These are phyloP conservation scores for Vaccinium vitisidaea DNA, from an alignment of 148 eudicot genomes.

Conservation along the genomic window DNA sequence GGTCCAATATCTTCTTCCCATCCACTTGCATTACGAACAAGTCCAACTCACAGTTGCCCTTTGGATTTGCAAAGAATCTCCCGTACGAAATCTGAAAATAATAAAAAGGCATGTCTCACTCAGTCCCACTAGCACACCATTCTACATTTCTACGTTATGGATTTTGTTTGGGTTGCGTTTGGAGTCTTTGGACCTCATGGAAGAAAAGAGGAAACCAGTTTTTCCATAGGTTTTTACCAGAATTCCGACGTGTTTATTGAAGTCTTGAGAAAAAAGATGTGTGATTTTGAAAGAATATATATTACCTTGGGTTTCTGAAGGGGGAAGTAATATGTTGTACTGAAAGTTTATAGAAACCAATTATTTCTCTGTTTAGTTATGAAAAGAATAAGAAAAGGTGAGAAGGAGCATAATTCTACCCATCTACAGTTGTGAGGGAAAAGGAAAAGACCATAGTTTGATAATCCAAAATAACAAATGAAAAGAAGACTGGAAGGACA, in stretches of 20 bases:
- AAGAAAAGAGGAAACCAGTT: not conserved
- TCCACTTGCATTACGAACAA: conserved; percentile 57
- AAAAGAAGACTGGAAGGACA: not conserved
- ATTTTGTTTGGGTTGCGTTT: not conserved
- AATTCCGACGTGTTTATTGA: not conserved
- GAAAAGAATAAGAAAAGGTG: not conserved
- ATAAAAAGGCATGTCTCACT: conserved; percentile 6
- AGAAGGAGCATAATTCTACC: not conserved
- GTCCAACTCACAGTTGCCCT: conserved; percentile 47
- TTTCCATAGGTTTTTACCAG: not conserved
- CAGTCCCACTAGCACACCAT: not conserved
- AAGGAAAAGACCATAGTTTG: not conserved
- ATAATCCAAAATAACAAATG: not conserved
- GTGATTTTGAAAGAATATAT: not conserved
- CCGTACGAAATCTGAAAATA: conserved; percentile 51
- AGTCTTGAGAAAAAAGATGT: not conserved
- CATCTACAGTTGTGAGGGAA: not conserved
- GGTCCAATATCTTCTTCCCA: conserved; percentile 56
- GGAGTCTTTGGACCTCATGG: not conserved
- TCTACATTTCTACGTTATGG: not conserved
- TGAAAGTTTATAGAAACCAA: not conserved
- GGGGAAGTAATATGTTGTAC: not conserved
- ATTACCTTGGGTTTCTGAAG: not conserved
- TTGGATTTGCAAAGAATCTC: conserved; percentile 41
- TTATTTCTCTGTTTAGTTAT: not conserved